phyloP scores from a whole-genome alignment of 148 eudicot species.

The Cornus florida region DNA sequence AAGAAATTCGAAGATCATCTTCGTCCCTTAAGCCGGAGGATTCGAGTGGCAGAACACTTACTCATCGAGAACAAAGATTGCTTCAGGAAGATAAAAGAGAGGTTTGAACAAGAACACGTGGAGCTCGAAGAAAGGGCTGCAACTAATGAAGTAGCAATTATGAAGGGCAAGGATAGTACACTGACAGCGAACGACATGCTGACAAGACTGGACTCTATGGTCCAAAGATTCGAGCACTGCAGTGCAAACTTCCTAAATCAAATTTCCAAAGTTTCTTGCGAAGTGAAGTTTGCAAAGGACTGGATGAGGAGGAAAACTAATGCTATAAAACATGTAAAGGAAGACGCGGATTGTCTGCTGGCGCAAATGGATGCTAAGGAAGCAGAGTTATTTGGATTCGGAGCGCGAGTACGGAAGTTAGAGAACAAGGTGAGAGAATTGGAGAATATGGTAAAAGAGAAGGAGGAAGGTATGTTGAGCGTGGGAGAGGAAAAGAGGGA shows the following conservation, averaged over 20 bases:
- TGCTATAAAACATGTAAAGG: constrained; percentile 34
- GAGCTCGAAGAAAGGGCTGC: constrained; percentile 25
- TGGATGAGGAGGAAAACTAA: constrained; percentile 38
- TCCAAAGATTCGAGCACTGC: constrained; percentile 30
- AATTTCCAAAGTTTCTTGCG: constrained; percentile 38
- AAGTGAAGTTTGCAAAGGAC: constrained; percentile 47
- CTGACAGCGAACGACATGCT: constrained; percentile 31
- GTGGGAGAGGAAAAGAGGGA: constrained; percentile 74
- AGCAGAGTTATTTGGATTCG: constrained; percentile 38
- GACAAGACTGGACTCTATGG: constrained; percentile 25
- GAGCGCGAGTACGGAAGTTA: constrained; percentile 44
- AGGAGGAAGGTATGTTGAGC: constrained; percentile 52
- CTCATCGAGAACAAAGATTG: constrained; percentile 61
- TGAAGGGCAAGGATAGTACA: constrained; percentile 17
- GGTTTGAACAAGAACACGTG: constrained; percentile 42
- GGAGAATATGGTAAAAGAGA: constrained; percentile 41
- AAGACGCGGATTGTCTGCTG: constrained; percentile 28
- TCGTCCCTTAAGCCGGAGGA: constrained; percentile 61
- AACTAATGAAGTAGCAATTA: constrained; percentile 29
- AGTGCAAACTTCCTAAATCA: constrained; percentile 35
- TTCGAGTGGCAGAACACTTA: constrained; percentile 74
- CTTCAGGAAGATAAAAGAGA: constrained; percentile 36
- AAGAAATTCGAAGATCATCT: constrained; percentile 66
- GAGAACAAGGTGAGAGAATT: constrained; percentile 51
- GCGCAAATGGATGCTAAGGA: constrained; percentile 45